These are phyloP conservation scores for Kuraishia hungarica DNA, from an alignment of 805 yeast species.

Conservation along the genomic window DNA sequence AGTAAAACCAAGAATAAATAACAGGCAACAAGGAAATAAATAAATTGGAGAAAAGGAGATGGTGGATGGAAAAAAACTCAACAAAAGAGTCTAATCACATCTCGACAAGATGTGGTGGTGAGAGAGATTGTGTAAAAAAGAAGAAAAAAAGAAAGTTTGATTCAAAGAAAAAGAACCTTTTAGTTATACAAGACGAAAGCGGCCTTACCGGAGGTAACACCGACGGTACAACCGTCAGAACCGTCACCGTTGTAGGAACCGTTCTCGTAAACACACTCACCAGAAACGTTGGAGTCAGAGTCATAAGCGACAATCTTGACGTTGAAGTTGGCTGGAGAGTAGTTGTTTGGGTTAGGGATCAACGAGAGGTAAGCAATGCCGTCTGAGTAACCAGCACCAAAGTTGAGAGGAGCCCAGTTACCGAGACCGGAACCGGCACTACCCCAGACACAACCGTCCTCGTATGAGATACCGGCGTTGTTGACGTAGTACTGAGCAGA, in stretches of 20 bases:
- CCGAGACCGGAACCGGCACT: slow-evolving; percentile 48
- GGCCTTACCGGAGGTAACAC: slow-evolving; percentile 79
- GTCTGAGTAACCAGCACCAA: slow-evolving; percentile 65
- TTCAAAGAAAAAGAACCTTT: background rate
- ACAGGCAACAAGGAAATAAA: background rate
- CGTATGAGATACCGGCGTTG: slow-evolving; percentile 63
- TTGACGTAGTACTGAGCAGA: slow-evolving; percentile 72
- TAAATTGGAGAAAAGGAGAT: background rate
- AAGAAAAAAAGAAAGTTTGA: background rate
- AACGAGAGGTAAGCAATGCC: slow-evolving; percentile 61
- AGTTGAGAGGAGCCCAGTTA: slow-evolving; percentile 74
- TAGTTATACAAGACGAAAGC: slow-evolving; percentile 62
- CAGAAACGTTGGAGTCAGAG: slow-evolving; percentile 53
- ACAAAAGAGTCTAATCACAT: background rate
- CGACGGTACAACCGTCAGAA: slow-evolving; percentile 87
- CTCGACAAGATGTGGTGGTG: background rate
- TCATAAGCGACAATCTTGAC: slow-evolving; percentile 71
- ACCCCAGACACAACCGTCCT: slow-evolving; percentile 73
- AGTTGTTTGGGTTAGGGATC: slow-evolving; percentile 74
- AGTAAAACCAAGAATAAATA: background rate
- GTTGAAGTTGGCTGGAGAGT: slow-evolving; percentile 49
- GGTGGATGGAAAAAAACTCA: background rate
- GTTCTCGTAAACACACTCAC: slow-evolving; percentile 72
- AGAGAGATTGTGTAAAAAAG: background rate
- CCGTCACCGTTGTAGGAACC: slow-evolving; percentile 69